These are phyloP conservation scores for Marasmius tenuissimus DNA, from an alignment of 1,284 basidiomycete genomes.

Conservation along the genomic window DNA sequence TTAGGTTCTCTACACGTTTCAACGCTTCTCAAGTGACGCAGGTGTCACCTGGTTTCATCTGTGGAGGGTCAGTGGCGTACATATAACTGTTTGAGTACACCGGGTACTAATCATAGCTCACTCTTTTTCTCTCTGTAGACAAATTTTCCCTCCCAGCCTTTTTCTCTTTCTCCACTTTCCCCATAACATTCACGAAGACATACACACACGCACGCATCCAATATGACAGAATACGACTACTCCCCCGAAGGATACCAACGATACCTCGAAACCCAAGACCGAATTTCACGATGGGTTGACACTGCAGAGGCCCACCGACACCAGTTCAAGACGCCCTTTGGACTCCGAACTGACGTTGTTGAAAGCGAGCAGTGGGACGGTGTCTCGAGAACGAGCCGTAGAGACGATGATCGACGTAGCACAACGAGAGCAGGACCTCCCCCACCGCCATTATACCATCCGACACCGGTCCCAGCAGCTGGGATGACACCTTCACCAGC, in stretches of 20 bases:
- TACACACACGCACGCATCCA: too few relatives aligned
- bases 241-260: conserved; percentile 13
- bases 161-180: neutral
- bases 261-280: conserved; percentile 10
- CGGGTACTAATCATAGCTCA: neutral
- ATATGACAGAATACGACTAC: conserved; percentile 17
- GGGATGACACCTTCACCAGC: neutral
- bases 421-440: neutral
- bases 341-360: conserved; percentile 9
- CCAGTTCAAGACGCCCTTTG: conserved; percentile 8
- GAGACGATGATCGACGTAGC: conserved; percentile 2
- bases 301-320: conserved; percentile 11
- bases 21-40: conserved; percentile 2
- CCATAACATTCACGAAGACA: too few relatives aligned
- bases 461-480: neutral
- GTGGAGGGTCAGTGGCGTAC: neutral
- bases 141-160: neutral
- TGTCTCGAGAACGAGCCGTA: neutral
- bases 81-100: neutral
- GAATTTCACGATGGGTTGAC: conserved; percentile 13
- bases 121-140: neutral
- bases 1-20: neutral
- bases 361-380: conserved; percentile 8
- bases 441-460: neutral
- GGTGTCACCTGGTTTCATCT: neutral